Evolutionary conservation across 805 yeast species (phyloP), one percentile per base, ranked within the genome.

Genomic region (Lachancea sp.): DNA sequence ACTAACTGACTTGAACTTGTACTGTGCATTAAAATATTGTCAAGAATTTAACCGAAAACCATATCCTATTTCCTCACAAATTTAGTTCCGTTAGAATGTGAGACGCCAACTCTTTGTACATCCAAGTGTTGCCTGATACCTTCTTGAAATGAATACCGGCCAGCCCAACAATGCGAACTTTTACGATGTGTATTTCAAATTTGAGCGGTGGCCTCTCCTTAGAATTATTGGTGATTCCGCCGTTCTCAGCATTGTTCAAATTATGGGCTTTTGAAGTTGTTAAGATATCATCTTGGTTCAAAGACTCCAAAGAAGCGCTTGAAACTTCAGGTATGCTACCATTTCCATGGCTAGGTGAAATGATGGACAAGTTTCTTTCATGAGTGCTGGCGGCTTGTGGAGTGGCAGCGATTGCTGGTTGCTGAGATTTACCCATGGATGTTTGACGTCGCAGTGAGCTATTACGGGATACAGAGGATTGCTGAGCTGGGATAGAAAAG

Each of bases 101-200:
- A 44, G 91, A 81, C 1, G 97, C 97, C 59, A 90, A 71, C 9
- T 89, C 82, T 70, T 91, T 90, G 68, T 90, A 90, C 68, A 84
- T 78, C 97, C 97, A 90, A 1, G 96, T 87, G 62, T 91, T 89
- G 58, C 98, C 98, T 47, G 85, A 75, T 26, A 90, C 75, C 62
- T 90, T 90, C 73, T 91, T 91, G 71, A 90, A 89, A 63, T 91
- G 97, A 39, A 90, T 90, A 65, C 98, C 98, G 53, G 85, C 89
- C 48, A 91, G 71, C 3, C 95, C 88, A 44, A 90, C 85, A 53
- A 90, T 74, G 38, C 96, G 95, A 39, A 90, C 95, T 62, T 89
- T 89, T 34, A 90, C 97, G 51, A 90, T 81, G 62, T 85, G 89
- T 50, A 91, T 85, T 61, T 91, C 97, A 65, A 90, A 90, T 58